Percentiles rank a stretch among this genome's conserved stretches.
These are phyloP conservation scores for Calocybe gangraenosa DNA, from an alignment of 768 basidiomycete genomes.

Conservation along the genomic window DNA sequence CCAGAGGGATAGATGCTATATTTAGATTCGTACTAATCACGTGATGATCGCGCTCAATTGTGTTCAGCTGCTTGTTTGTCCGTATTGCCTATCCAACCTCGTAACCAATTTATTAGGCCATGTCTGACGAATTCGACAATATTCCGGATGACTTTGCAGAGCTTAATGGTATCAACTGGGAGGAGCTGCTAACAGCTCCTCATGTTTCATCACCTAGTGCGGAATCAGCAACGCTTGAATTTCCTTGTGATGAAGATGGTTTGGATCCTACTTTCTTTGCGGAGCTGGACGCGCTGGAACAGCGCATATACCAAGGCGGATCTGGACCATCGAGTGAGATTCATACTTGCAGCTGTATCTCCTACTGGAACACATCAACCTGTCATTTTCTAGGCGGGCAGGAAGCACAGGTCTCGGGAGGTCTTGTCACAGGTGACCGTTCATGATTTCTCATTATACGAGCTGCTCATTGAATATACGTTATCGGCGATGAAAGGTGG, in stretches of 20 bases:
- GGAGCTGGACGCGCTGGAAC: slow-evolving; percentile 46
- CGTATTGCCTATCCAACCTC: background rate
- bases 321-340: background rate
- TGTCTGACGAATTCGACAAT: slow-evolving; percentile 46
- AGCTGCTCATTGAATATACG: no score
- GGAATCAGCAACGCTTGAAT: slow-evolving; percentile 16
- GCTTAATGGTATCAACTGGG: slow-evolving; percentile 47
- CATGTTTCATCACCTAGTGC: slow-evolving; percentile 12
- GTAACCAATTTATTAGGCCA: slow-evolving; percentile 11
- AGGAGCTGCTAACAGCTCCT: slow-evolving; percentile 25
- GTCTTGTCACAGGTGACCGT: no score
- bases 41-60: slow-evolving; percentile 8
- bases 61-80: background rate
- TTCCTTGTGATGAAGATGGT: slow-evolving; percentile 27
- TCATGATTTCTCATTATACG: no score
- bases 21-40: slow-evolving; percentile 6
- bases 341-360: no score
- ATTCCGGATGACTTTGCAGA: slow-evolving; percentile 51
- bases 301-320: slow-evolving; percentile 18
- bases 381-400: no score
- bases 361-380: no score
- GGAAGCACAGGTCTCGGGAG: no score
- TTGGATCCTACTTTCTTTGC: slow-evolving; percentile 33
- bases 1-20: background rate
- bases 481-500: no score